These are phyloP conservation scores for Peronospora farinosa DNA, from an alignment of 352 stramenopile genomes.

Conservation along the genomic window DNA sequence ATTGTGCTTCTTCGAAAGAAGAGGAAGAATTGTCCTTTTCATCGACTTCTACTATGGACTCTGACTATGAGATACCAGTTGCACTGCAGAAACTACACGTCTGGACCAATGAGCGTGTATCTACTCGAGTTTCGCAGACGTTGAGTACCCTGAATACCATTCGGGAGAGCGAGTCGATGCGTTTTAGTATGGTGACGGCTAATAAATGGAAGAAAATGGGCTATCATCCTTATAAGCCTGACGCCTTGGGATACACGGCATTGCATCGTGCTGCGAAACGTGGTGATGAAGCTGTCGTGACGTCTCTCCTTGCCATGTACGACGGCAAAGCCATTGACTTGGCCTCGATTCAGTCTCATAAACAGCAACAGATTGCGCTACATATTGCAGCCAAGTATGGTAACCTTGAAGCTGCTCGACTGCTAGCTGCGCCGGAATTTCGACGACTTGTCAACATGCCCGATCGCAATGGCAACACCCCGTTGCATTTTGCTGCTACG, in stretches of 20 bases:
- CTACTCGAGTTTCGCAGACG: conserved; percentile 48
- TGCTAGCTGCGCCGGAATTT: conserved; percentile 56
- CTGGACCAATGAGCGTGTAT: conserved; percentile 65
- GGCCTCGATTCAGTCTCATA: conserved; percentile 52
- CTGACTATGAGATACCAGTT: conserved; percentile 76
- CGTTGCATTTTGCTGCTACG: conserved; percentile 75
- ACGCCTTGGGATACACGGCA: conserved; percentile 72
- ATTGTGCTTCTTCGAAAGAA: conserved; percentile 15
- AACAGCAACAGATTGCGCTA: conserved; percentile 73
- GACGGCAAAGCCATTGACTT: conserved; percentile 66
- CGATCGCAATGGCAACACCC: conserved; percentile 77
- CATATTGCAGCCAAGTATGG: conserved; percentile 81
- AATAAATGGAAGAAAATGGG: conserved; percentile 82
- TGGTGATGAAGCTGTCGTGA: conserved; percentile 57
- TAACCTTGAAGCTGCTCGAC: conserved; percentile 47
- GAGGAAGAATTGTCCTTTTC: conserved; percentile 69
- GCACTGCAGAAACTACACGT: conserved; percentile 54
- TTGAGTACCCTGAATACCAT: conserved; percentile 64
- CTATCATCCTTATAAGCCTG: conserved; percentile 79
- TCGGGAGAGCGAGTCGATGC: conserved; percentile 71
- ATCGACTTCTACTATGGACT: conserved; percentile 81
- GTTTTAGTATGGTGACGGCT: conserved; percentile 68
- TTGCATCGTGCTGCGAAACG: conserved; percentile 71
- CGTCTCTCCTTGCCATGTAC: conserved; percentile 75
- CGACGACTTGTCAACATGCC: conserved; percentile 47